Conservation (phyloP, 495 filamentous ascomycete genomes). For the Penicillium parvum region DNA sequence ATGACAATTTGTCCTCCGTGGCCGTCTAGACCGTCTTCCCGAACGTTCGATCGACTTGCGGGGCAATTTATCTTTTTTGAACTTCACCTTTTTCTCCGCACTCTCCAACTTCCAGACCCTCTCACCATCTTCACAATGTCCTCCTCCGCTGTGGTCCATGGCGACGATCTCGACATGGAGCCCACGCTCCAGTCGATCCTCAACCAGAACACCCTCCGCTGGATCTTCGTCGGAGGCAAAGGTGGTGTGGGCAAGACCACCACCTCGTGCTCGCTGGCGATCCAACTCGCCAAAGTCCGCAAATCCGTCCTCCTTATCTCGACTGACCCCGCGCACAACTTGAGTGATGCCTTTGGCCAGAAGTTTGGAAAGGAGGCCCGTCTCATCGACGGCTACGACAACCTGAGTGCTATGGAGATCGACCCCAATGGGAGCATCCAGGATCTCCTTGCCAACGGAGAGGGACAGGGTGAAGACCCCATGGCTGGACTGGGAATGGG, state of each 20-base stretch:
- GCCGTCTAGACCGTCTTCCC: slow-evolving; percentile 19
- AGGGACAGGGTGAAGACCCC: slow-evolving; percentile 65
- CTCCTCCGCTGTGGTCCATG: slow-evolving; percentile 56
- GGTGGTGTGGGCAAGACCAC: slow-evolving; percentile 99
- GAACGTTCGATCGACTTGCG: slow-evolving; percentile 37
- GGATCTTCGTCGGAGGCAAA: slow-evolving; percentile 99
- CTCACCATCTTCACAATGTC: slow-evolving; percentile 47
- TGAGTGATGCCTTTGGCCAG: slow-evolving; percentile 96
- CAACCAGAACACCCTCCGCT: slow-evolving; percentile 88
- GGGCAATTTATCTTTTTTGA: slow-evolving; percentile 27
- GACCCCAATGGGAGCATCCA: slow-evolving; percentile 98
- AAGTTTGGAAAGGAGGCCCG: slow-evolving; percentile 99
- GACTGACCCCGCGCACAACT: slow-evolving; percentile 97
- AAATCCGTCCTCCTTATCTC: slow-evolving; percentile 96
- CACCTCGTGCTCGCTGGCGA: slow-evolving; percentile 94
- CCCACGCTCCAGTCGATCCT: slow-evolving; percentile 91
- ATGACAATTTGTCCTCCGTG: background rate
- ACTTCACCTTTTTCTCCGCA: slow-evolving; percentile 7
- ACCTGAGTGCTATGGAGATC: slow-evolving; percentile 98
- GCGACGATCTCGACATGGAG: slow-evolving; percentile 78
- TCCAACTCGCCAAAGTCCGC: slow-evolving; percentile 94
- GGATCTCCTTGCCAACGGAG: slow-evolving; percentile 80
- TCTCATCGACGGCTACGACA: slow-evolving; percentile 84
- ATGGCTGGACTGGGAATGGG: slow-evolving; percentile 63
- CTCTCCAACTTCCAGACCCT: slow-evolving; percentile 1